Conservation (phyloP, 2,329 filamentous ascomycete genomes). For the Chrysosporium keratinophilum region DNA sequence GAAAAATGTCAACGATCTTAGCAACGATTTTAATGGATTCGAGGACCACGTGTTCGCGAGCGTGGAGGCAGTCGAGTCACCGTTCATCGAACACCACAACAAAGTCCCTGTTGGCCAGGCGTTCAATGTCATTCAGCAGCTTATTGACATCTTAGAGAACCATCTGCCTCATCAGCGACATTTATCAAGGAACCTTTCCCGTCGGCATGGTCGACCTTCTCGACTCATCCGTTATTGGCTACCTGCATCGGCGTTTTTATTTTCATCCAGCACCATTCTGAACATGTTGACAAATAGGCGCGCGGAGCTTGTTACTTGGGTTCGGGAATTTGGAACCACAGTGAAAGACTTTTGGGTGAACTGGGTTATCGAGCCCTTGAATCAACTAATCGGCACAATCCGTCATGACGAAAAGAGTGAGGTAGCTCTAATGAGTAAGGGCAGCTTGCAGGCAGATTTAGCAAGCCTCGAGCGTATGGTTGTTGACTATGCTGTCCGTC, state of each 20-base stretch:
- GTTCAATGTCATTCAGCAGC: slow-evolving; percentile 25
- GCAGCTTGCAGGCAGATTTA: slow-evolving; percentile 79
- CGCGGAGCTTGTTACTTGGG: slow-evolving; percentile 69
- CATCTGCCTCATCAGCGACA: slow-evolving; percentile 58
- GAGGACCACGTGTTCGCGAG: slow-evolving; percentile 46
- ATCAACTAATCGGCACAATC: slow-evolving; percentile 80
- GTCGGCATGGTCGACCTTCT: slow-evolving; percentile 64
- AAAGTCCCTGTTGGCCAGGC: slow-evolving; percentile 19
- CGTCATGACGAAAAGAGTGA: slow-evolving; percentile 86
- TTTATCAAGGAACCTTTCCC: slow-evolving; percentile 47
- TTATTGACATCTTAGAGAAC: slow-evolving; percentile 52
- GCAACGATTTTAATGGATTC: slow-evolving; percentile 45
- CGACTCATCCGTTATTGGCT: slow-evolving; percentile 78
- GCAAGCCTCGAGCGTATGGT: slow-evolving; percentile 96
- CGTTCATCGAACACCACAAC: slow-evolving; percentile 34
- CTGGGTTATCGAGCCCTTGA: slow-evolving; percentile 81
- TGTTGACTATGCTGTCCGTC: slow-evolving; percentile 83
- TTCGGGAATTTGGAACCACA: slow-evolving; percentile 67
- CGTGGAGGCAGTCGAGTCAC: slow-evolving; percentile 48
- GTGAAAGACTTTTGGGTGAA: slow-evolving; percentile 86
- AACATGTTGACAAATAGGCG: slow-evolving; percentile 63
- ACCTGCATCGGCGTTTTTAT: slow-evolving; percentile 56
- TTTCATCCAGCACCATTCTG: slow-evolving; percentile 81
- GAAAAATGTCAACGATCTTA: slow-evolving; percentile 55
- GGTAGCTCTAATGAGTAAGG: slow-evolving; percentile 91